These are phyloP conservation scores for Priceomyces carsonii DNA, from an alignment of 805 yeast species.

Conservation along the genomic window DNA sequence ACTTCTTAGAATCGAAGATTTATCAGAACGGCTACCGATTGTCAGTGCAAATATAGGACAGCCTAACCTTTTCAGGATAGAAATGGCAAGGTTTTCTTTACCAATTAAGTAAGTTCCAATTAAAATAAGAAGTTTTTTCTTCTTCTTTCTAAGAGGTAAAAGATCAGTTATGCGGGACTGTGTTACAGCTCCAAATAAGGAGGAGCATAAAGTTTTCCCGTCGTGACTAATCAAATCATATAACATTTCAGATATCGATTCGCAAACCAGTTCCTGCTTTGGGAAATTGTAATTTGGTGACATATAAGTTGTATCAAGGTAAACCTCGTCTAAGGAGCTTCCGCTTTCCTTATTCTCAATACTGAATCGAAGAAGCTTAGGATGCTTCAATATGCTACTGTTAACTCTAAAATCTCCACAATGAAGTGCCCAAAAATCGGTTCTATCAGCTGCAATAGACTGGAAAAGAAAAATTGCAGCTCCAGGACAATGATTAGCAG, in stretches of 20 bases:
- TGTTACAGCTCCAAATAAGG: slow-evolving; percentile 34
- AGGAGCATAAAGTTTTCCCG: slow-evolving; percentile 20
- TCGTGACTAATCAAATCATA: slow-evolving; percentile 34
- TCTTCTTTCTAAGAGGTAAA: slow-evolving; percentile 15
- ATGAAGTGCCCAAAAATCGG: slow-evolving; percentile 53
- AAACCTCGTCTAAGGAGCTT: slow-evolving; percentile 54
- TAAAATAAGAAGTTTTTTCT: slow-evolving; percentile 52
- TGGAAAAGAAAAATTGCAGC: slow-evolving; percentile 79
- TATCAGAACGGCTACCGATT: slow-evolving; percentile 45
- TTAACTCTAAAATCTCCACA: slow-evolving; percentile 93
- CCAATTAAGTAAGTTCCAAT: slow-evolving; percentile 94
- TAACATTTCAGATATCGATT: slow-evolving; percentile 56
- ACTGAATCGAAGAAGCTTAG: slow-evolving; percentile 21
- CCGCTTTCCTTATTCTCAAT: slow-evolving; percentile 5
- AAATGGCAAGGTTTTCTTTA: slow-evolving; percentile 80
- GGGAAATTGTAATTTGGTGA: slow-evolving; percentile 77
- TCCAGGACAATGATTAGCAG: slow-evolving; percentile 98
- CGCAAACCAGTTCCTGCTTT: slow-evolving; percentile 67
- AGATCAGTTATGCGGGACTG: slow-evolving; percentile 45
- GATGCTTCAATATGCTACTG: slow-evolving; percentile 47
- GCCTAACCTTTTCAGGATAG: slow-evolving; percentile 51
- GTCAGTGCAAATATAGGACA: slow-evolving; percentile 58
- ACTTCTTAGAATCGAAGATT: slow-evolving; percentile 40
- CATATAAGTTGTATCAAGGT: slow-evolving; percentile 89
- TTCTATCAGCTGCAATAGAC: slow-evolving; percentile 26